A percentile compares a stretch with the other conserved stretches of the same genome.
phyloP scores from a whole-genome alignment of 1,284 basidiomycete genomes.

The Sporisorium scitamineum region DNA sequence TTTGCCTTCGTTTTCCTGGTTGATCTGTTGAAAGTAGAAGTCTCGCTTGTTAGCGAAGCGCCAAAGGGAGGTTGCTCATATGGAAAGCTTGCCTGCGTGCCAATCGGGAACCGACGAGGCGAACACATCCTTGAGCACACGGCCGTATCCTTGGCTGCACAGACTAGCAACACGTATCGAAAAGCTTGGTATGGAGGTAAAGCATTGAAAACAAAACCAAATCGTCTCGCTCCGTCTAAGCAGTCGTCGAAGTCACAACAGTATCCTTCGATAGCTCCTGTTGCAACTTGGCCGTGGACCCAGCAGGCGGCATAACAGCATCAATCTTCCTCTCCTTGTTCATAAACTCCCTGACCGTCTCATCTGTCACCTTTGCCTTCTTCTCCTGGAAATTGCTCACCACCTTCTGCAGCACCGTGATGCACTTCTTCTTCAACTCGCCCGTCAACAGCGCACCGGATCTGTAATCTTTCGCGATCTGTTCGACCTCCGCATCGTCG shows the following conservation, averaged over 20 bases:
- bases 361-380: slow-evolving; percentile 84
- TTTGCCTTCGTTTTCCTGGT: no score
- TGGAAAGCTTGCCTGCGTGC: no score
- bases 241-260: slow-evolving; percentile 26
- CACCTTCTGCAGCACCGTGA: slow-evolving; percentile 84
- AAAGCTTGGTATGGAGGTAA: background rate
- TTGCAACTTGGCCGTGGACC: slow-evolving; percentile 54
- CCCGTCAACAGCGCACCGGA: slow-evolving; percentile 88
- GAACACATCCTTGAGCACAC: no score
- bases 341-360: slow-evolving; percentile 83
- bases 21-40: background rate
- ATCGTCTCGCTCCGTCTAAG: slow-evolving; percentile 6
- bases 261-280: slow-evolving; percentile 39
- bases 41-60: no score
- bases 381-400: slow-evolving; percentile 91
- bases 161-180: background rate
- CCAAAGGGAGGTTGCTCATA: no score
- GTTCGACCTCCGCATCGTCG: slow-evolving; percentile 86
- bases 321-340: slow-evolving; percentile 82
- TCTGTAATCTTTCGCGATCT: slow-evolving; percentile 89
- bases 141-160: no score
- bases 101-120: no score
- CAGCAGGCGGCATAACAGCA: slow-evolving; percentile 40
- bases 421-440: slow-evolving; percentile 91
- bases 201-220: background rate